A percentile compares a stretch with the other conserved stretches of the same genome.
These are phyloP conservation scores for Fusarium tanahbumbuense DNA, from an alignment of 2,329 filamentous ascomycete species.

Conservation along the genomic window DNA sequence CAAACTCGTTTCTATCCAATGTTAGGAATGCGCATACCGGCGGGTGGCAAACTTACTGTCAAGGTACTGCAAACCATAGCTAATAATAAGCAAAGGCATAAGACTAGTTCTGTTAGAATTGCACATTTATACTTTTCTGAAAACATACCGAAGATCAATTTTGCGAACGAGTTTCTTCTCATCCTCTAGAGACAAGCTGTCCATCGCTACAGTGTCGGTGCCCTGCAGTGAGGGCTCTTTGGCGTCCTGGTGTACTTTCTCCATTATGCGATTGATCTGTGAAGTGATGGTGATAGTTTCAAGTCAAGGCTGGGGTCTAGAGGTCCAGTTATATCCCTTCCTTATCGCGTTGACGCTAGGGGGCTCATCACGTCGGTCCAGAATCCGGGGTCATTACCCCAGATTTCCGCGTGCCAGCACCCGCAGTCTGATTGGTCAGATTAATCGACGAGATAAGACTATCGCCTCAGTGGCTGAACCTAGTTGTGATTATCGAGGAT, in stretches of 20 bases:
- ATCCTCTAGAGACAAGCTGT: background rate
- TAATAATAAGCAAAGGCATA: slow-evolving; percentile 17
- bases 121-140: rapidly evolving
- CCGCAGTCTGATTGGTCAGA: background rate
- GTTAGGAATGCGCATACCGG: background rate
- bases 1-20: slow-evolving; percentile 4
- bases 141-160: slow-evolving; percentile 14
- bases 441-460: slow-evolving; percentile 21
- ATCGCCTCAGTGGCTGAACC: background rate
- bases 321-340: slow-evolving; percentile 15
- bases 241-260: background rate
- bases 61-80: slow-evolving; percentile 17
- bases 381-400: slow-evolving; percentile 19
- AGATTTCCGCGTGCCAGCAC: background rate
- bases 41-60: background rate
- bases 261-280: background rate
- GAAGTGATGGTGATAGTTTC: background rate
- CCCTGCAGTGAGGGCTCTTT: slow-evolving; percentile 3
- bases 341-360: slow-evolving; percentile 14
- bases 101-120: background rate
- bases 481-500: background rate
- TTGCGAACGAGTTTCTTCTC: slow-evolving; percentile 19
- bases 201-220: background rate
- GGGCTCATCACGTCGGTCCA: slow-evolving; percentile 1
- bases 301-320: background rate